A percentile compares a stretch with the other conserved stretches of the same genome.
These are phyloP conservation scores for Candida bentonensis DNA, from an alignment of 805 yeast species.

Conservation along the genomic window DNA sequence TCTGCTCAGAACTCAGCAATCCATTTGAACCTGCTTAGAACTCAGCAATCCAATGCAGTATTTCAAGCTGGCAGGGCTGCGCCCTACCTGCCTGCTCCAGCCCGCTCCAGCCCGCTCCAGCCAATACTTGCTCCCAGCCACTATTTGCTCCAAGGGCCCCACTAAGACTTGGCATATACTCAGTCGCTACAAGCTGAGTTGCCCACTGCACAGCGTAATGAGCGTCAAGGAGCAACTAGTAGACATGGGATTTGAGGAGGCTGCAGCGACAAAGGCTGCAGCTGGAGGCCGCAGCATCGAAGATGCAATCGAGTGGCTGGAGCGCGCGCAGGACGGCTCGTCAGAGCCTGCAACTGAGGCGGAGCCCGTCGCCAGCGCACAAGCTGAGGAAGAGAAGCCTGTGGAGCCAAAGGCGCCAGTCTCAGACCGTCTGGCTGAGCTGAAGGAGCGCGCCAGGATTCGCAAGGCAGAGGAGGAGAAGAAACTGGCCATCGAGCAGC, in stretches of 20 bases:
- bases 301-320: slow-evolving; percentile 21
- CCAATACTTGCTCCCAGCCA: too few species aligned
- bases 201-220: slow-evolving; percentile 3
- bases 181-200: neutral
- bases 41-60: too few species aligned
- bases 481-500: slow-evolving; percentile 15
- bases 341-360: neutral
- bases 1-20: too few species aligned
- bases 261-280: slow-evolving; percentile 18
- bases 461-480: slow-evolving; percentile 20
- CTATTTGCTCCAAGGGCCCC: too few species aligned
- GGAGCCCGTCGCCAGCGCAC: slow-evolving; percentile 9
- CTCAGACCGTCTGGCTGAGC: slow-evolving; percentile 16
- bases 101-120: too few species aligned
- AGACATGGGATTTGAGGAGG: slow-evolving; percentile 22
- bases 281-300: slow-evolving; percentile 13
- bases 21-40: too few species aligned
- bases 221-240: slow-evolving; percentile 8
- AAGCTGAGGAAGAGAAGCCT: slow-evolving; percentile 8
- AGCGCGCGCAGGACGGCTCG: slow-evolving; percentile 12
- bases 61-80: too few species aligned
- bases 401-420: slow-evolving; percentile 1
- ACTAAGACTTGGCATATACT: neutral
- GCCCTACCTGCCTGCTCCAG: too few species aligned
- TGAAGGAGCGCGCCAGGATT: slow-evolving; percentile 18